Conservation (phyloP, 2,329 filamentous ascomycete species). For the Ilyonectria mors-panacis region DNA sequence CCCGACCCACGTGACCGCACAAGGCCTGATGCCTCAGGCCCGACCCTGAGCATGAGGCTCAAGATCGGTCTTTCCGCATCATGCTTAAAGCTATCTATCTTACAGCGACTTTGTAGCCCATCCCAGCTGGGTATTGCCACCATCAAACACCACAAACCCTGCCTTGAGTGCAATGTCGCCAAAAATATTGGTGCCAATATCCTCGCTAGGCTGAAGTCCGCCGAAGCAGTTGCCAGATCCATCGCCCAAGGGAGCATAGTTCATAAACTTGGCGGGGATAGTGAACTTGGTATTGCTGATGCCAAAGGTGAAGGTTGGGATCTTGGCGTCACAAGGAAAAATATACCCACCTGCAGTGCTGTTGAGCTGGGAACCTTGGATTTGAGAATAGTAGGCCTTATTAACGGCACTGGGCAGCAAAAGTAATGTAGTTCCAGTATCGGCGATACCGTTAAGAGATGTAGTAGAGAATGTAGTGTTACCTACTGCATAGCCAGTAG, state of each 20-base stretch:
- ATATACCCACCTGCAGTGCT: slow-evolving; percentile 60
- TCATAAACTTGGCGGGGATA: slow-evolving; percentile 68
- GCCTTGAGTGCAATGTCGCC: slow-evolving; percentile 74
- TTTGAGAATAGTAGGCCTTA: slow-evolving; percentile 63
- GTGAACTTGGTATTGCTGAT: slow-evolving; percentile 72
- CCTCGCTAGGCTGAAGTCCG: slow-evolving; percentile 73
- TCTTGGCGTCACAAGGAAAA: slow-evolving; percentile 61
- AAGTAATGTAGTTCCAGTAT: slow-evolving; percentile 77
- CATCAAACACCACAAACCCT: slow-evolving; percentile 72
- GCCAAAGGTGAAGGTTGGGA: slow-evolving; percentile 67
- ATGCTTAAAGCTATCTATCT: too few species aligned
- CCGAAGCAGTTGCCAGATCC: slow-evolving; percentile 69
- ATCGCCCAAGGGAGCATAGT: slow-evolving; percentile 62
- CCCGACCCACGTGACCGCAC: too few species aligned
- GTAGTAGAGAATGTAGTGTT: slow-evolving; percentile 44
- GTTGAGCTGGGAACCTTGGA: slow-evolving; percentile 60
- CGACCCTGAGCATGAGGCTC: too few species aligned
- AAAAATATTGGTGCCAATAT: slow-evolving; percentile 68
- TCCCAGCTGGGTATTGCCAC: slow-evolving; percentile 37
- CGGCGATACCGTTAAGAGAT: slow-evolving; percentile 62
- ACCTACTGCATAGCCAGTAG: slow-evolving; percentile 40
- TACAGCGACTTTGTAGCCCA: slow-evolving; percentile 39
- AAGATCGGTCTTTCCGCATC: too few species aligned
- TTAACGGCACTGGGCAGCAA: slow-evolving; percentile 69
- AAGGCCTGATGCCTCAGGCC: too few species aligned